Evolutionary conservation across 1,284 basidiomycete species (phyloP).

Genomic region (Tilletia indica): DNA sequence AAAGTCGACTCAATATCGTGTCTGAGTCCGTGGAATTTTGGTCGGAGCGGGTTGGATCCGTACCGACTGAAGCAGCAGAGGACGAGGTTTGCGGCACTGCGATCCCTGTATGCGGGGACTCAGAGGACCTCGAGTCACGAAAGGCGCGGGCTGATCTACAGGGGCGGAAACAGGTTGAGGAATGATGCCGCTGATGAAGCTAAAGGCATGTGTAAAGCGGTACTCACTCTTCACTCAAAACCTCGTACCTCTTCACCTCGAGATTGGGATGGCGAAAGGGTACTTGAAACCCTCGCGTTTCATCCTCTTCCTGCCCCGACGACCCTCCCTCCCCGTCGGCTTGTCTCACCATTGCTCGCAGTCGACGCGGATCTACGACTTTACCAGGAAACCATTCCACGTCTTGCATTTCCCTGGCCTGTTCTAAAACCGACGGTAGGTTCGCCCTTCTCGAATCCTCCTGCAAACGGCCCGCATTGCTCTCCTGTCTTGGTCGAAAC

Average conservation of each 20-base stretch:
- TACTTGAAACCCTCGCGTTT: no score
- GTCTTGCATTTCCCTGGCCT: not conserved
- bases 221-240: conserved; percentile 1
- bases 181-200: no score
- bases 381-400: not conserved
- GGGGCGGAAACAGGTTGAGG: no score
- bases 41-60: no score
- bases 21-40: no score
- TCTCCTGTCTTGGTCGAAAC: conserved; percentile 6
- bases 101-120: no score
- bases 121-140: not conserved
- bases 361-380: not conserved
- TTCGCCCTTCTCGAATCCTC: no score
- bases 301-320: not conserved
- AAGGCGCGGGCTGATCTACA: not conserved
- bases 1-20: not conserved
- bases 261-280: conserved; percentile 11
- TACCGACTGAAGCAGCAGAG: no score
- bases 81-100: no score
- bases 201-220: not conserved
- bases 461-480: not conserved
- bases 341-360: not conserved
- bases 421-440: not conserved
- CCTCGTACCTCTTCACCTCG: not conserved
- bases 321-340: not conserved